Evolutionary conservation across 2,329 filamentous ascomycete genomes (phyloP).

Genomic region (Monosporascus sp.): DNA sequence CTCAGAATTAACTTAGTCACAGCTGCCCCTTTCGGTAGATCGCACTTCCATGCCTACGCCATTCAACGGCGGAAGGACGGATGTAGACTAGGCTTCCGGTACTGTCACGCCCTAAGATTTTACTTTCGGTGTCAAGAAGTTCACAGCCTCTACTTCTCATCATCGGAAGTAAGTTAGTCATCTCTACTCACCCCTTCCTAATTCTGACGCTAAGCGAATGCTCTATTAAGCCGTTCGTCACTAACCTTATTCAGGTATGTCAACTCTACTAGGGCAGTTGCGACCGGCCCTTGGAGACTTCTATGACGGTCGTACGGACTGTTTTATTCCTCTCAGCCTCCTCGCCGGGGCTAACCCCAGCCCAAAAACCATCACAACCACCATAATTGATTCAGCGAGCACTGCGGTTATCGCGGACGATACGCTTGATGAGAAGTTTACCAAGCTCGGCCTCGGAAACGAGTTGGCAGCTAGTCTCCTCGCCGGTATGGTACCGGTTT

Average conservation of each 20-base stretch:
- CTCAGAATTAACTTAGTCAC: no score
- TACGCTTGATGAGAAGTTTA: slow-evolving; percentile 1
- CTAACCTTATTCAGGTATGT: neutral
- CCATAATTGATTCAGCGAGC: neutral
- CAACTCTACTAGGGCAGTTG: neutral
- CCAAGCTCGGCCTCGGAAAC: neutral
- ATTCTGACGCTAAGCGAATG: neutral
- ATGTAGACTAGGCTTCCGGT: no score
- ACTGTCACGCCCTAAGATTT: no score
- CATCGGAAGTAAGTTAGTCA: no score
- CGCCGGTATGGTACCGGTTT: slow-evolving; percentile 1
- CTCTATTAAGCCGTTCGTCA: neutral
- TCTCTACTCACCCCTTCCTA: slow-evolving; percentile 6
- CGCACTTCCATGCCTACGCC: no score
- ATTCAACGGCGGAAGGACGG: no score
- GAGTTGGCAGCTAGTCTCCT: slow-evolving; percentile 4
- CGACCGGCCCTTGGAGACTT: slow-evolving; percentile 4
- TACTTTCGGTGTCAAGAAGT: no score
- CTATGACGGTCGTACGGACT: slow-evolving; percentile 2
- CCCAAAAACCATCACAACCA: neutral
- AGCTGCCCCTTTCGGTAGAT: no score
- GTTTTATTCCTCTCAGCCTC: slow-evolving; percentile 1
- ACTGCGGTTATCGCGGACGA: neutral
- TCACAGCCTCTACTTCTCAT: no score
- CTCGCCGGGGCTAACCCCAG: neutral